phyloP scores from a whole-genome alignment of 306 rosid genomes.

The Delonix regia region DNA sequence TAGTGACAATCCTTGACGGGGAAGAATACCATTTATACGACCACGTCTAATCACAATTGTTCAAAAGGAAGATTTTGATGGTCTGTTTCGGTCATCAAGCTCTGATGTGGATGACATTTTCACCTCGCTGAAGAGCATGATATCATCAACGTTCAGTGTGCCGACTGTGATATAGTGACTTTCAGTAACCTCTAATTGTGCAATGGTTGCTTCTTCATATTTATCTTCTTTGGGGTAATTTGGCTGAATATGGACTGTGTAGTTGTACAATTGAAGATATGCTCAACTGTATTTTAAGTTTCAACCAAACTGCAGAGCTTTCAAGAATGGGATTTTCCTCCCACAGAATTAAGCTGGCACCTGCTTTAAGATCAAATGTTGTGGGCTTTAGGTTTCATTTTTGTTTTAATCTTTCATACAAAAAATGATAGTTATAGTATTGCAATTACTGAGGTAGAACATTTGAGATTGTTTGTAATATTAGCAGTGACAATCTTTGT shows the following conservation, averaged over 20 bases:
- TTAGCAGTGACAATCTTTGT: neutral
- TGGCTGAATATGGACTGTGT: neutral
- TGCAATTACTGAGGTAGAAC: neutral
- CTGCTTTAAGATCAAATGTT: neutral
- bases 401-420: neutral
- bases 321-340: neutral
- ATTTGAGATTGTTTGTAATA: neutral
- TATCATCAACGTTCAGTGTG: neutral
- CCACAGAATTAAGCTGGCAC: neutral
- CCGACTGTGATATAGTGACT: constrained; percentile 8
- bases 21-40: constrained; percentile 34
- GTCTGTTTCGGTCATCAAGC: constrained; percentile 28
- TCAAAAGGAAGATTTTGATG: constrained; percentile 31
- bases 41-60: constrained; percentile 30
- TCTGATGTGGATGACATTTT: constrained; percentile 24
- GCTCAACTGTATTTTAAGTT: neutral
- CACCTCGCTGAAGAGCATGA: constrained; percentile 20
- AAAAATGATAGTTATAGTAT: neutral
- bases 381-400: too few species aligned
- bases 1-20: constrained; percentile 33
- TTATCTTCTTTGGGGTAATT: constrained; percentile 6
- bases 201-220: neutral
- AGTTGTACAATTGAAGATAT: constrained; percentile 11
- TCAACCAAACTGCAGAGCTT: neutral
- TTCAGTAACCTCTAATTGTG: constrained; percentile 11